Percentiles rank a stretch among this genome's conserved stretches.
These are phyloP conservation scores for Vanderwaltozyma polyspora DNA, from an alignment of 805 yeast species.

Conservation along the genomic window DNA sequence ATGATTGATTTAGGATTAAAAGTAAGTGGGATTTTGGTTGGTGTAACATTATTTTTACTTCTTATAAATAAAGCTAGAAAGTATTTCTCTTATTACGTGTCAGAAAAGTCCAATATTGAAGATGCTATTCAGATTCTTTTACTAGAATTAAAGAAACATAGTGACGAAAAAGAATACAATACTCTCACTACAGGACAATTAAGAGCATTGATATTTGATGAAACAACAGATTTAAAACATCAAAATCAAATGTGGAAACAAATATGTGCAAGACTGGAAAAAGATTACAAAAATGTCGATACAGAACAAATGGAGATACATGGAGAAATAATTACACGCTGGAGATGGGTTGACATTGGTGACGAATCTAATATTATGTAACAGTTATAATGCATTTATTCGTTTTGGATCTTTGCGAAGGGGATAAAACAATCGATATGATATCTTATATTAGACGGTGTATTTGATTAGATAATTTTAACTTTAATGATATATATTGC, in stretches of 20 bases:
- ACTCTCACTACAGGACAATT: constrained; percentile 57
- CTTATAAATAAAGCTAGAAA: background rate
- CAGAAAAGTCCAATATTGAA: background rate
- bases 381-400: too few relatives aligned
- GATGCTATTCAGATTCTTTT: constrained; percentile 13
- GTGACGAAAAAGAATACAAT: too few relatives aligned
- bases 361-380: background rate
- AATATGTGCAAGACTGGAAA: constrained; percentile 44
- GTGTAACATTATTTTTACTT: background rate
- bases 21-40: background rate
- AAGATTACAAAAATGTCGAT: constrained; percentile 41
- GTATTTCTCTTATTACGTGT: background rate
- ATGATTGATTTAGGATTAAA: background rate
- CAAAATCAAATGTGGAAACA: constrained; percentile 45
- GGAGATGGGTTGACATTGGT: constrained; percentile 57
- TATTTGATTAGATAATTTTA: too few relatives aligned
- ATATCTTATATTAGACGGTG: too few relatives aligned
- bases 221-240: constrained; percentile 22
- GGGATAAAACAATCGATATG: too few relatives aligned
- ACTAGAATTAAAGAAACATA: constrained; percentile 38
- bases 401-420: too few relatives aligned
- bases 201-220: constrained; percentile 43
- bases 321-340: constrained; percentile 74
- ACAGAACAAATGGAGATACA: constrained; percentile 53
- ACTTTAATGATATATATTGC: too few relatives aligned